Conservation (phyloP, 352 stramenopile species). For the Globisporangium cystogenes region DNA sequence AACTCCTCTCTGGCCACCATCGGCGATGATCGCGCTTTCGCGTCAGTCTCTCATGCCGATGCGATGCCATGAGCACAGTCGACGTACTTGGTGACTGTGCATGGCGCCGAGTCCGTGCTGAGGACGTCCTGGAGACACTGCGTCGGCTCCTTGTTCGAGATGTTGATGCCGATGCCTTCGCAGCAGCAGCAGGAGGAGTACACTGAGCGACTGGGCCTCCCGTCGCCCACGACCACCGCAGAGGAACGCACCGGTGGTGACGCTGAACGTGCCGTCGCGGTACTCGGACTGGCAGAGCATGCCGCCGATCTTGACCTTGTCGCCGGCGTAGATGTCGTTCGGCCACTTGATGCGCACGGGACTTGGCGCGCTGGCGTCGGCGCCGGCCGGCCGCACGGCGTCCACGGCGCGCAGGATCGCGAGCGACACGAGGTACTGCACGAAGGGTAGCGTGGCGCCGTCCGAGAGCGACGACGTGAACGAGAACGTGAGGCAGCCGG, state of each 20-base stretch:
- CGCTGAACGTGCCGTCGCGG: conserved; percentile 64
- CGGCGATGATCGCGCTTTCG: not conserved
- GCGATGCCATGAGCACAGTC: not conserved
- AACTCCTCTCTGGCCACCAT: conserved; percentile 65
- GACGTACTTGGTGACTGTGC: conserved; percentile 71
- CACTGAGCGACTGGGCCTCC: too few species aligned
- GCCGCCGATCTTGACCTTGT: conserved; percentile 86
- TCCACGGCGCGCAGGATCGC: conserved; percentile 81
- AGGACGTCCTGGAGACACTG: conserved; percentile 83
- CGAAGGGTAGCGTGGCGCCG: conserved; percentile 76
- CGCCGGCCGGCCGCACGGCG: conserved; percentile 30
- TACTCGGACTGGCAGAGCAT: conserved; percentile 90
- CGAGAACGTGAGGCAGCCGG: conserved; percentile 89
- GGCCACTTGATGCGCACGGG: conserved; percentile 90
- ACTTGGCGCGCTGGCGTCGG: conserved; percentile 8
- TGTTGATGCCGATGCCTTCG: conserved; percentile 85
- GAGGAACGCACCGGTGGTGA: conserved; percentile 62
- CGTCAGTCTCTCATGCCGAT: not conserved
- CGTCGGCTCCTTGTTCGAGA: conserved; percentile 85
- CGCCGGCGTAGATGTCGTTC: conserved; percentile 88
- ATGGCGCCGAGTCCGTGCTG: conserved; percentile 41
- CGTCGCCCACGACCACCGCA: too few species aligned
- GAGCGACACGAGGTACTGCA: conserved; percentile 89
- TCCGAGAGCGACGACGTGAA: conserved; percentile 84
- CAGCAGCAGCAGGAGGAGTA: too few species aligned